Percentiles rank a stretch among this genome's conserved stretches.
Evolutionary conservation across 768 basidiomycete species (phyloP).

Genomic region (Hebeloma cylindrosporum): DNA sequence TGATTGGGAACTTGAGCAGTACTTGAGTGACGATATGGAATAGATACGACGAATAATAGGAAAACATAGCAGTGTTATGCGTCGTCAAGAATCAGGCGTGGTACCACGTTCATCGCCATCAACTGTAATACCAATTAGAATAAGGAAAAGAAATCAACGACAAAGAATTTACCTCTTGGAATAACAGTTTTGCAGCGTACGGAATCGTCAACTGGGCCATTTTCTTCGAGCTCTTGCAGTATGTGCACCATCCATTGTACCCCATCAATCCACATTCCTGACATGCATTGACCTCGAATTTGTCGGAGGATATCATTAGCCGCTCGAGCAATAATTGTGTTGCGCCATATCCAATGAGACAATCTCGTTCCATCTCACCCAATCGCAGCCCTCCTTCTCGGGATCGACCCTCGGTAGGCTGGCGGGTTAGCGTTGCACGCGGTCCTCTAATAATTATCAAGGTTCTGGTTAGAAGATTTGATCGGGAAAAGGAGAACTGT

Average conservation of each 20-base stretch:
- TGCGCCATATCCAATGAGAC: constrained; percentile 97
- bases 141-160: background rate
- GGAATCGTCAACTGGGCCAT: constrained; percentile 96
- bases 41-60: background rate
- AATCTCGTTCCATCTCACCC: constrained; percentile 99
- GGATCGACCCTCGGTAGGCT: constrained; percentile 97
- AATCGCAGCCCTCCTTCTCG: constrained; percentile 95
- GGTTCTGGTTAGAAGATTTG: background rate
- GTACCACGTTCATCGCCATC: constrained; percentile 97
- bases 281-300: constrained; percentile 96
- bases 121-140: constrained; percentile 46
- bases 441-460: constrained; percentile 64
- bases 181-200: constrained; percentile 91
- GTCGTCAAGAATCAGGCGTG: constrained; percentile 84
- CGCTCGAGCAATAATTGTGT: constrained; percentile 95
- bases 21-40: constrained; percentile 2
- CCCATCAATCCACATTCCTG: constrained; percentile 94
- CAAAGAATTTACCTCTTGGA: constrained; percentile 70
- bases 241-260: constrained; percentile 94
- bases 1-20: too few relatives aligned
- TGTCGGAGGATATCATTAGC: constrained; percentile 98
- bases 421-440: constrained; percentile 92
- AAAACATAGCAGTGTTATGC: constrained; percentile 36
- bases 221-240: constrained; percentile 96
- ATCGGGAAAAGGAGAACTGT: constrained; percentile 20